Conservation (phyloP, 768 basidiomycete genomes). For the Austroboletus eburneus region DNA sequence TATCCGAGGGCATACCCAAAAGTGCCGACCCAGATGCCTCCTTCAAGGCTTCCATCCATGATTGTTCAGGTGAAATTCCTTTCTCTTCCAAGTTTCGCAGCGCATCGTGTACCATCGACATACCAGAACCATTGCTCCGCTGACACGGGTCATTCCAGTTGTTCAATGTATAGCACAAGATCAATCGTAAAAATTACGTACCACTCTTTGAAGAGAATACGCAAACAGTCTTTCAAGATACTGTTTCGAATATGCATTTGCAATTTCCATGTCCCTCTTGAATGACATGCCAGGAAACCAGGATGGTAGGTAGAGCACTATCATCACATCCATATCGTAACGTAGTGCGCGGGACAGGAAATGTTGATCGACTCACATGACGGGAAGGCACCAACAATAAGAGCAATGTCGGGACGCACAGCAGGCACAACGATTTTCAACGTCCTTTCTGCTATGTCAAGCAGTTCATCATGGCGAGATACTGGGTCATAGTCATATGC, state of each 20-base stretch:
- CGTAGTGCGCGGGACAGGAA: not conserved
- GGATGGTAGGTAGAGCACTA: slow-evolving; percentile 4
- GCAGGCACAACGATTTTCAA: not conserved
- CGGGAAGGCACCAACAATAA: not conserved
- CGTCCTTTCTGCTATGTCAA: not conserved
- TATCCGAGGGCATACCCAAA: not conserved
- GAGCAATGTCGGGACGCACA: not conserved
- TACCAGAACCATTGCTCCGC: not conserved
- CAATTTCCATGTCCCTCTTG: not conserved
- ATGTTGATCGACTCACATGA: not conserved
- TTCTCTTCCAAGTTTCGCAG: not conserved
- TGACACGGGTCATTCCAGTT: not conserved
- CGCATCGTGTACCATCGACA: slow-evolving; percentile 3
- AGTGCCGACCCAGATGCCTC: not conserved
- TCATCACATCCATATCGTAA: no score
- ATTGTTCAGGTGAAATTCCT: not conserved
- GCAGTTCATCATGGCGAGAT: slow-evolving; percentile 1
- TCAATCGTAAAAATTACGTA: not conserved
- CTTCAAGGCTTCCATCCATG: slow-evolving; percentile 1
- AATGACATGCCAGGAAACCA: slow-evolving; percentile 11
- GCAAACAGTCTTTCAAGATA: slow-evolving; percentile 4
- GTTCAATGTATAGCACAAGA: not conserved
- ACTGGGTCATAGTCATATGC: not conserved
- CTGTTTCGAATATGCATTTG: not conserved
- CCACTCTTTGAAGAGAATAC: not conserved